Evolutionary conservation across 1,284 basidiomycete genomes (phyloP).

Genomic region (Kalmanozyma brasiliensis): DNA sequence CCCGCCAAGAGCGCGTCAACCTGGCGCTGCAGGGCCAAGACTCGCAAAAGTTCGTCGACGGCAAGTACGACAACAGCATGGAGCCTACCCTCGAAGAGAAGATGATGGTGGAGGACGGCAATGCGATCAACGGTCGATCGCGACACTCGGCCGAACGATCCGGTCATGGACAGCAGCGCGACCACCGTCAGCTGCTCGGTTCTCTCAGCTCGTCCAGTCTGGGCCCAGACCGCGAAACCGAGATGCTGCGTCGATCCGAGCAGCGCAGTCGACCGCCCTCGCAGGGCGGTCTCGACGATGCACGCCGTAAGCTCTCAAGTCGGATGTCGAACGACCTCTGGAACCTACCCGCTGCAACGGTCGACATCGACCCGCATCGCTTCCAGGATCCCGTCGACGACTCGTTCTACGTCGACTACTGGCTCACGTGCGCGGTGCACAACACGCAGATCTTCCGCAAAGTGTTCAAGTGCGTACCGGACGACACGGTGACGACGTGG

Average conservation of each 20-base stretch:
- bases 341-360: slow-evolving; percentile 38
- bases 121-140: slow-evolving; percentile 28
- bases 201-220: slow-evolving; percentile 27
- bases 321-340: slow-evolving; percentile 53
- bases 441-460: slow-evolving; percentile 66
- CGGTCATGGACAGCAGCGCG: slow-evolving; percentile 9
- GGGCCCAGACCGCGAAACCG: slow-evolving; percentile 31
- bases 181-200: slow-evolving; percentile 22
- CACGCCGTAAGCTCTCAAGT: slow-evolving; percentile 30
- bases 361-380: slow-evolving; percentile 49
- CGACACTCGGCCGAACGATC: slow-evolving; percentile 7
- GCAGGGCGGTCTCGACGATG: slow-evolving; percentile 14
- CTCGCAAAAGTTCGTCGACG: slow-evolving; percentile 34
- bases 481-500: slow-evolving; percentile 66
- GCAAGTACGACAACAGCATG: slow-evolving; percentile 42
- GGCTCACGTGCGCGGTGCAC: slow-evolving; percentile 60
- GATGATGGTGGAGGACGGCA: slow-evolving; percentile 30
- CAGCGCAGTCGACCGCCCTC: slow-evolving; percentile 24
- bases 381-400: slow-evolving; percentile 59
- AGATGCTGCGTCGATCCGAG: slow-evolving; percentile 29
- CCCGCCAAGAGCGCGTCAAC: slow-evolving; percentile 32
- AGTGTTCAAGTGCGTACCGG: slow-evolving; percentile 66
- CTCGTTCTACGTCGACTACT: slow-evolving; percentile 60
- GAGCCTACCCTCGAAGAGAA: slow-evolving; percentile 53
- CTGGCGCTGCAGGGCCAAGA: slow-evolving; percentile 31